Percentiles rank a stretch among this genome's conserved stretches.
These are phyloP conservation scores for Colletotrichum orchidophilum DNA, from an alignment of 2,329 filamentous ascomycete genomes.

Conservation along the genomic window DNA sequence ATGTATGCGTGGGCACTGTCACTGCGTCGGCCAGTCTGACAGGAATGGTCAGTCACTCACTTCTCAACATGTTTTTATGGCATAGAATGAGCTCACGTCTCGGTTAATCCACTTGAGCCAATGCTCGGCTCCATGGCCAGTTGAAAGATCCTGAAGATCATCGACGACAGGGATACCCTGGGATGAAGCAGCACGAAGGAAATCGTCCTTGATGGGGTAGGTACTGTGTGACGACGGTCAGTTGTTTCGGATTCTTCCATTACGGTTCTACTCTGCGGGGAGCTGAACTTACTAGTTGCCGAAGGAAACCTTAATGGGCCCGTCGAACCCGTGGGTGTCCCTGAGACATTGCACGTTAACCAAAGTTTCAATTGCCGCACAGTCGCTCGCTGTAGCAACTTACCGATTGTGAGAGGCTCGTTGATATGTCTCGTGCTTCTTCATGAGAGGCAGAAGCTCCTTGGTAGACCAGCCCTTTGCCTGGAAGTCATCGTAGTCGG, in stretches of 20 bases:
- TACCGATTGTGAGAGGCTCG: constrained; percentile 67
- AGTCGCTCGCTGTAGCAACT: not conserved
- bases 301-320: constrained; percentile 85
- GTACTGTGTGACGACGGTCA: constrained; percentile 52
- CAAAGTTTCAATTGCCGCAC: not conserved
- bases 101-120: constrained; percentile 90
- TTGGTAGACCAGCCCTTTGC: constrained; percentile 82
- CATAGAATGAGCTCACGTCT: constrained; percentile 49
- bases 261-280: not conserved
- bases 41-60: constrained; percentile 6
- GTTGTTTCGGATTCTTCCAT: not conserved
- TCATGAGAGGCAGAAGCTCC: constrained; percentile 80
- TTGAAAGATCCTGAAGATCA: constrained; percentile 77
- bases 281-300: constrained; percentile 67
- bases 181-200: constrained; percentile 76
- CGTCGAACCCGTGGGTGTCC: constrained; percentile 79
- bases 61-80: not conserved
- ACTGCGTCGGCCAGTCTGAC: constrained; percentile 74
- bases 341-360: constrained; percentile 40
- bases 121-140: constrained; percentile 78
- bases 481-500: constrained; percentile 82
- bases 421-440: constrained; percentile 84
- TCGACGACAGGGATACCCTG: constrained; percentile 80
- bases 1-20: constrained; percentile 83
- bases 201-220: constrained; percentile 85